Evolutionary conservation across 371 early-diverging fungal genomes (phyloP), one percentile per base, ranked within the genome.

Genomic region (Lichtheimia corymbifera): DNA sequence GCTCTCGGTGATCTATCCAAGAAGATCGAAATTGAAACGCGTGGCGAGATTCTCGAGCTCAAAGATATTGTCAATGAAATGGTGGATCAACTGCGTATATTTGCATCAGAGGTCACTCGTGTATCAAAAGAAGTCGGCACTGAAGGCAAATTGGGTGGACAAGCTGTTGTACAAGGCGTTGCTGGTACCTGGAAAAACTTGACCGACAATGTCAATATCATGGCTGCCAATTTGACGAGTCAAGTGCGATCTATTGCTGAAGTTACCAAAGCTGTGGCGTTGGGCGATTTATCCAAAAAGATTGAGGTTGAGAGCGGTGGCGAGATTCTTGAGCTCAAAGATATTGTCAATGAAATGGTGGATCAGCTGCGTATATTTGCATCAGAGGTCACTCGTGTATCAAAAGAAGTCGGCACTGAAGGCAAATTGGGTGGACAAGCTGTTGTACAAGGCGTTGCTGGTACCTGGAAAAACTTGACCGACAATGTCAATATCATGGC

Each of bases 71-170:
- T 65, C 45, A 64, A 65, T 25, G 59, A 50, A 20, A 63, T 62
- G 65, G 63, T 70, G 55, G 60, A 59, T 4, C 67, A 61, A 40
- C 45, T 58, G 22, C 30, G 49, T 6, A 60, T 65, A 15, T 65
- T 60, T 56, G 65, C 65, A 0, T 51, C 59, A 4, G 61, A 65
- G 53, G 65, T 65, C 28, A 45, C 73, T 0, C 73, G 77, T 6
- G 77, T 81, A 2, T 67, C 75, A 9, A 49, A 30, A 6, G 70
- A 68, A 45, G 85, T 83, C 54, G 85, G 83, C 52, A 88, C 86
- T 0, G 87, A 84, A 27, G 87, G 87, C 5, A 81, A 75, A 51
- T 73, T 88, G 0, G 87, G 88, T 43, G 88, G 80, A 6, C 83
- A 83, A 58, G 88, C 88, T 11, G 64, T 69, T 2, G 84, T 85